Base-by-base conservation (phyloP, 495 filamentous ascomycete genomes). In the Thozetella sp. region DNA sequence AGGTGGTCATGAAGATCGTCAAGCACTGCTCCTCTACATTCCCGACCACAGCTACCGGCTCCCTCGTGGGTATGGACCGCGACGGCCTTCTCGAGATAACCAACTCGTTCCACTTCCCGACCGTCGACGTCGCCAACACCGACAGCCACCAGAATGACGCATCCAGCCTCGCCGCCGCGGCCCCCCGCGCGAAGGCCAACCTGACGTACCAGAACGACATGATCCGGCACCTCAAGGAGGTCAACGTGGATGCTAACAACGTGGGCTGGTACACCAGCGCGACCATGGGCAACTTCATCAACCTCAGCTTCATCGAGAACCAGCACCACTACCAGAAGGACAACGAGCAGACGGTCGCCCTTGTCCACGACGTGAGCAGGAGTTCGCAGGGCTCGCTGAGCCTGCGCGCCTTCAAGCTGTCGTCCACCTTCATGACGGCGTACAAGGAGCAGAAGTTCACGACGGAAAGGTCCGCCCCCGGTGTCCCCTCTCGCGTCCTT, bases 221-320 rank as follows among this genome's bases (percentile, higher is more conserved):
- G 95, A 93, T 99, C 72, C 90, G 91, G 63, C 93, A 93, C 74
- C 81, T 99, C 37, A 87, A 93, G 69, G 96, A 97, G 75, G 96
- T 99, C 65, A 99, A 99, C 71, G 91, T 98, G 56, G 95, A 99
- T 74, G 95, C 95, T 61, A 96, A 98, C 80, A 97, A 92, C 66
- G 93, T 96, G 56, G 95, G 95, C 58, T 99, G 94, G 94, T 99
- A 99, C 77, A 97, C 92, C 56, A 97, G 93, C 76, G 93, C 94
- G 59, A 97, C 93, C 77, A 95, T 99, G 87, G 96, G 95, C 70
- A 97, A 97, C 82, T 99, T 98, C 60, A 85, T 98, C 78, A 97
- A 91, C 80, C 74, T 88, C 66, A 92, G 90, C 80, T 93, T 96
- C 69, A 91, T 98, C 79, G 95, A 99, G 83, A 99, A 98, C 76